These are phyloP conservation scores for Pseudogymnoascus sp. DNA, from an alignment of 2,329 filamentous ascomycete species.

Conservation along the genomic window DNA sequence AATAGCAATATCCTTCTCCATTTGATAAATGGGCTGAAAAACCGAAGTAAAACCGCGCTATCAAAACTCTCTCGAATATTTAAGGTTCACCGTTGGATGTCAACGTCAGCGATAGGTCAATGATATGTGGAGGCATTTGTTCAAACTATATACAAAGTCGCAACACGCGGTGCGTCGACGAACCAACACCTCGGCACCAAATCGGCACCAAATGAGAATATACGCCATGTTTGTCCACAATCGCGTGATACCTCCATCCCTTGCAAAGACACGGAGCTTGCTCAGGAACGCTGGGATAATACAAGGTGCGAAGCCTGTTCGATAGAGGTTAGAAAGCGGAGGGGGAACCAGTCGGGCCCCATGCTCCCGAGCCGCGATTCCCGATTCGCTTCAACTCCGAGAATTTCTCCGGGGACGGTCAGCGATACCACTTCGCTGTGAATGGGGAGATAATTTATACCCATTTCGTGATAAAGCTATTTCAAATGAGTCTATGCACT, in stretches of 20 bases:
- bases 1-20: constrained; percentile 12
- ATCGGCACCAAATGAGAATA: constrained; percentile 11
- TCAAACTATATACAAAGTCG: not conserved
- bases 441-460: not conserved
- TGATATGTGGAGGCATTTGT: not conserved
- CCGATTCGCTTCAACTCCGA: constrained; percentile 13
- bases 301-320: not conserved
- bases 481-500: not conserved
- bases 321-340: not conserved
- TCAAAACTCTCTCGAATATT: not conserved
- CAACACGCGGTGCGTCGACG: not conserved
- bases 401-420: constrained; percentile 13
- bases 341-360: not conserved
- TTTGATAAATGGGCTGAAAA: constrained; percentile 2
- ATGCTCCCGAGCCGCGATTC: not conserved
- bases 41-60: not conserved
- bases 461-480: not conserved
- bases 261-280: not conserved
- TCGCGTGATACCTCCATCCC: not conserved
- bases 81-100: not conserved
- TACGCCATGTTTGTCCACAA: constrained; percentile 17
- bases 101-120: not conserved
- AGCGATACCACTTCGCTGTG: not conserved
- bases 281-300: not conserved
- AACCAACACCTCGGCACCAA: not conserved